A percentile compares a stretch with the other conserved stretches of the same genome.
Conservation (phyloP, 257 asterid species). For the Solanum pinnatisectum region DNA sequence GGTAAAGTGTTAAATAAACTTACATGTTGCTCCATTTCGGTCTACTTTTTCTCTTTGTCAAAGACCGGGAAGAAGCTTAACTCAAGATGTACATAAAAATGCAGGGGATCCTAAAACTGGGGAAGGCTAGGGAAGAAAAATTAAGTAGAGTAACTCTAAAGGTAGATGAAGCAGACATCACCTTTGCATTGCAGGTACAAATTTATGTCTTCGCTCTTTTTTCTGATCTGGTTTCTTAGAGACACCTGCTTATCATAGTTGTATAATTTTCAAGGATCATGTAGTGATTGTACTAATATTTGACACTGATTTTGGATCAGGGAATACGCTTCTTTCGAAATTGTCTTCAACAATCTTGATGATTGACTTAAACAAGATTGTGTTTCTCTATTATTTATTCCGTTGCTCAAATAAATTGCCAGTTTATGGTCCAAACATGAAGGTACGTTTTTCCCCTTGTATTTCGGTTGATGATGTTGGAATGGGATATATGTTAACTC, state of each 20-base stretch:
- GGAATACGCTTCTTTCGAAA: conserved; percentile 89
- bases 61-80: neutral
- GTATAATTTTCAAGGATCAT: neutral
- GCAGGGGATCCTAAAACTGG: conserved; percentile 90
- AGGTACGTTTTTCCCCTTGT: neutral
- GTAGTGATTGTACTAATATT: neutral
- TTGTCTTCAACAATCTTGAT: conserved; percentile 45
- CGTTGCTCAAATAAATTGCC: neutral
- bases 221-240: neutral
- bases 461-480: neutral
- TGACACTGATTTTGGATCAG: conserved; percentile 22
- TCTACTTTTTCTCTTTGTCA: neutral
- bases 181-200: conserved; percentile 77
- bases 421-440: neutral
- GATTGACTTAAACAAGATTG: neutral
- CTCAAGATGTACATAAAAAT: neutral
- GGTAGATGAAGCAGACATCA: conserved; percentile 67
- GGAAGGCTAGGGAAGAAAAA: conserved; percentile 77
- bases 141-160: conserved; percentile 60
- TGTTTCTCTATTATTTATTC: neutral
- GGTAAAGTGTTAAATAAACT: conserved; percentile 27
- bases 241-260: neutral
- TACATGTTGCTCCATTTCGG: neutral
- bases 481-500: neutral
- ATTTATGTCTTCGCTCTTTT: neutral